Base-by-base conservation (phyloP, 2,329 filamentous ascomycete species). In the Talaromyces sp. region DNA sequence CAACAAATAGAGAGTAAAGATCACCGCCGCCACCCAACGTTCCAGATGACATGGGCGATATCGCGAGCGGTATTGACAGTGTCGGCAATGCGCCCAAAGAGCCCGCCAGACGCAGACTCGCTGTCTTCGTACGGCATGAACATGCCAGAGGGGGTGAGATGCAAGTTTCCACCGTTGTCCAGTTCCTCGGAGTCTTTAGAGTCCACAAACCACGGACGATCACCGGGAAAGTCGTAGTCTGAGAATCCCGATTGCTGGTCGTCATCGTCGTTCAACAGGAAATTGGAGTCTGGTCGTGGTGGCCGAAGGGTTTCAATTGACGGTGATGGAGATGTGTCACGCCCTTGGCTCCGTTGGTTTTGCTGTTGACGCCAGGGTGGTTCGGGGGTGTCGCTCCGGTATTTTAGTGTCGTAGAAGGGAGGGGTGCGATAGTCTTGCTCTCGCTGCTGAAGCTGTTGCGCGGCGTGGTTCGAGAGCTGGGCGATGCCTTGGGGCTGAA, bases 361-460 rank as follows among this genome's bases (percentile, higher is more conserved):
- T 28, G 72, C 61, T 65, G 55, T n/a, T 68, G 65, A 1, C 40
- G 42, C 61, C 61, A 62, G 3, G 72, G 74, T 40, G 79, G 77
- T 56, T 94, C 90, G 0, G 89, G 87, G 0, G 89, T 89, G 65
- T 95, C 91, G 56, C 88, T 88, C 47, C 89, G 84, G 68, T 91
- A 94, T 70, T 97, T 97, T 55, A 95, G 81, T 0, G 90, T 96
- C 1, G 93, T 96, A 0, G 91, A 90, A 3, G 92, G 92, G 8
- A 96, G 81, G 76, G 90, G 95, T 7, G 91, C 91, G 69, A 96
- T 96, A 1, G 89, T 96, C 75, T 91, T 94, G 74, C 89, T 91
- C 65, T 92, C 89, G 50, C 77, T 78, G 64, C 76, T 82, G 55
- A 84, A 83, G 68, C 79, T 84, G 62, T 78, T 85, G 70, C 80